Evolutionary conservation across 2,329 filamentous ascomycete genomes (phyloP), one percentile per base, ranked within the genome.

Genomic region (Trichoderma arundinaceum): DNA sequence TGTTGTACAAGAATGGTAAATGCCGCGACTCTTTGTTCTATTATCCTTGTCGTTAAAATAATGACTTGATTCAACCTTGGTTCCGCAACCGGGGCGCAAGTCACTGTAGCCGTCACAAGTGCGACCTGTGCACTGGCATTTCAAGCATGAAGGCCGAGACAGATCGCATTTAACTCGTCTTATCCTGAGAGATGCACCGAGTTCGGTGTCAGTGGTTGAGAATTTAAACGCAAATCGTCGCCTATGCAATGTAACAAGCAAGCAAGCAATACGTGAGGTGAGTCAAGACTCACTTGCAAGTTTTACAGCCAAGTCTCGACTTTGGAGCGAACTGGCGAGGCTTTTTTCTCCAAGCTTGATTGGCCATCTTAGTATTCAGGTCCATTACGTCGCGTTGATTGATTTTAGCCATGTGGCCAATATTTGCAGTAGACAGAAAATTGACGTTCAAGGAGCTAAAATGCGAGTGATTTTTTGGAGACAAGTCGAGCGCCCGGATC

Each of bases 301-400:
- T 58, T 22, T 58, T 58, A 46, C 54, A 58, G 54, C 54, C 54
- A 6, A 58, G 54, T 32, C 54, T 58, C 17, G 54, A 58, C 54
- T 58, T 58, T 17, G 54, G 54, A 58, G 54, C 54, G 10, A 58
- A 58, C n/a, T 58, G 19, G 13, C 54, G 54, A 58, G 54, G 54
- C 54, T 46, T 58, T n/a, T 8, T 58, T 58, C 54, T 58, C 54
- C 54, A 58, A 19, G 54, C 28, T 46, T 58, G 54, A 35, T n/a
- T 58, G 10, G n/a, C 28, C n/a, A 28, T 39, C n/a, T 22, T 58
- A n/a, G n/a, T n/a, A n/a, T n/a, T n/a, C n/a, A n/a, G n/a, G n/a
- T n/a, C n/a, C n/a, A n/a, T n/a, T n/a, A n/a, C n/a, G n/a, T n/a
- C n/a, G n/a, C n/a, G n/a, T n/a, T n/a, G n/a, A n/a, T n/a, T n/a